Evolutionary conservation across 306 rosid species (phyloP), one percentile per base, ranked within the genome.

Genomic region (Cicer arietinum): DNA sequence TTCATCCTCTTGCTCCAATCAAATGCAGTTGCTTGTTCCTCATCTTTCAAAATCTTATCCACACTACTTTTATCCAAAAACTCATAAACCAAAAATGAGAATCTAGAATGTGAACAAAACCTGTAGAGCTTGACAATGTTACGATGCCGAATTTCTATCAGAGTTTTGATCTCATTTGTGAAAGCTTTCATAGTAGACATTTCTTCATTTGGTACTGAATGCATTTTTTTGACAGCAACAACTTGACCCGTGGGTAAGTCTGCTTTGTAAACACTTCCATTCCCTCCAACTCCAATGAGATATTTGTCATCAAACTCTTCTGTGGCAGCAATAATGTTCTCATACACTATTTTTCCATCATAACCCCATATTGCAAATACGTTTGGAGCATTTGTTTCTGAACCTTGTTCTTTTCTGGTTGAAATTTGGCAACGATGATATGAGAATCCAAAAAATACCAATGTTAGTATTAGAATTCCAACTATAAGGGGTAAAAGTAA

Each of bases 111-210:
- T 1, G 67, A 81, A 61, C 76, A 75, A 35, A 25, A 81, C 1
- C 80, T 74, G 4, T 47, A 18, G 8, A 81, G 8, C 73, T 75
- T 81, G 8, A 75, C 74, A 2, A 80, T 69, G 58, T 80, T 74
- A 10, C 47, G 67, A 25, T 80, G 84, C 13, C 78, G 12, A 12
- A 58, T 80, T 10, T 74, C 50, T 48, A 25, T 67, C 41, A 80
- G 20, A 10, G n/a, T n/a, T n/a, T n/a, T n/a, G n/a, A n/a, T n/a
- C n/a, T n/a, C n/a, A n/a, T n/a, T n/a, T n/a, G n/a, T n/a, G n/a
- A n/a, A n/a, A n/a, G n/a, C n/a, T n/a, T n/a, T n/a, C n/a, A n/a
- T n/a, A n/a, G n/a, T n/a, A n/a, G n/a, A n/a, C n/a, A n/a, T n/a
- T n/a, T n/a, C n/a, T n/a, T n/a, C n/a, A n/a, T n/a, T n/a, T n/a